Conservation (phyloP, 768 basidiomycete species). For the Pulveroboletus sp. region DNA sequence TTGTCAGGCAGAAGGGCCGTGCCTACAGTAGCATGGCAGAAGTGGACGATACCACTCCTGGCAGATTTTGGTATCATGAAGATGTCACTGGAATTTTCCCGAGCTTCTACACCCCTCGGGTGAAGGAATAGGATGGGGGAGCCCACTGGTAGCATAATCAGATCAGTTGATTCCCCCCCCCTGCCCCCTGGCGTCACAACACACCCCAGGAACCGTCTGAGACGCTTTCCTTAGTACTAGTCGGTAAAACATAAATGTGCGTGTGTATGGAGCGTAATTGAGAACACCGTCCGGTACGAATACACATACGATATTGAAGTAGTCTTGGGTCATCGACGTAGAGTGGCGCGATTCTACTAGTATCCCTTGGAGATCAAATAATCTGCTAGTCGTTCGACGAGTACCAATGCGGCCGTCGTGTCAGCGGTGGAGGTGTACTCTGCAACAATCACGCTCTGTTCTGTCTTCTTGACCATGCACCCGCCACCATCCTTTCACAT, state of each 20-base stretch:
- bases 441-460: constrained; percentile 23
- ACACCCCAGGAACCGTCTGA: neutral
- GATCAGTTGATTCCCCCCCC: neutral
- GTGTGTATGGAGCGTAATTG: neutral
- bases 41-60: constrained; percentile 3
- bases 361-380: constrained; percentile 23
- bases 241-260: neutral
- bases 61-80: constrained; percentile 56
- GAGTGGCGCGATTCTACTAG: too few species aligned
- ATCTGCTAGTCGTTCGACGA: constrained; percentile 20
- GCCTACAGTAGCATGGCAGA: neutral
- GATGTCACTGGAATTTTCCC: constrained; percentile 49
- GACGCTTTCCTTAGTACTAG: neutral
- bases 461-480: constrained; percentile 26
- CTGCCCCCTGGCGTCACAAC: neutral
- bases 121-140: constrained; percentile 1
- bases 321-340: too few species aligned
- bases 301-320: constrained; percentile 3
- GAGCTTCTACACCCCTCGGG: constrained; percentile 42
- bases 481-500: constrained; percentile 15
- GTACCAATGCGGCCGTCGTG: constrained; percentile 8
- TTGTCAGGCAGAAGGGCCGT: constrained; percentile 37
- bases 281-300: neutral
- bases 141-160: neutral
- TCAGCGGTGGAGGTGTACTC: constrained; percentile 14